Evolutionary conservation across 2,329 filamentous ascomycete genomes (phyloP), one percentile per base, ranked within the genome.

Genomic region (Venturia oleaginea): DNA sequence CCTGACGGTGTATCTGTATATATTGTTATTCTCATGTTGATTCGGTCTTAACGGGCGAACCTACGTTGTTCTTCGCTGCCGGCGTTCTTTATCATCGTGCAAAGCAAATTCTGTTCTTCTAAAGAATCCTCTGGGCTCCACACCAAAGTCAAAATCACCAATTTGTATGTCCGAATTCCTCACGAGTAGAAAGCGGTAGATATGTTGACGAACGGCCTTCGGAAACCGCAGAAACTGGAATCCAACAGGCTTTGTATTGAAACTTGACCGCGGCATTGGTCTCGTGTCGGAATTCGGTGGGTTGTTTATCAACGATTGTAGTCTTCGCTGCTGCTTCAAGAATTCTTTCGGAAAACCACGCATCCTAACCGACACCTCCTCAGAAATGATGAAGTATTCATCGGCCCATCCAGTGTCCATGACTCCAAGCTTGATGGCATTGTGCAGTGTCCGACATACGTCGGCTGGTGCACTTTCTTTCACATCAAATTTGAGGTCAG

Each of bases 21-120:
- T n/a, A 1, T 15, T 57, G n/a, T 27, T 34, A 30, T 27, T 13
- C 5, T 27, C 42, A n/a, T 7, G 8, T 46, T 1, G 22, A 1
- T 24, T 51, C 11, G 6, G 7, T 27, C 13, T 27, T 13, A 10
- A 2, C 6, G 24, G 2, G n/a, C 8, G 6, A 10, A 11, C 51
- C 32, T 64, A 66, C 42, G 65, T 67, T 32, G 66, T 66, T 46
- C 66, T 22, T 13, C 66, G 66, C 34, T 19, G 37, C 27, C 24
- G 30, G 60, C 59, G 27, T 37, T 22, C 43, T 62, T 63, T 32
- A n/a, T 4, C 30, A 55, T 37, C 54, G 63, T 55, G 13, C 30
- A 67, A 65, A 15, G 62, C 46, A 48, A 66, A 67, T 38, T 67
- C 66, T 15, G 66, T 67, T 19, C 66, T 13, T 27, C 60, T 55